Evolutionary conservation across 257 asterid genomes (phyloP), one percentile per base, ranked within the genome.

Genomic region (Thymus mandschuricus): DNA sequence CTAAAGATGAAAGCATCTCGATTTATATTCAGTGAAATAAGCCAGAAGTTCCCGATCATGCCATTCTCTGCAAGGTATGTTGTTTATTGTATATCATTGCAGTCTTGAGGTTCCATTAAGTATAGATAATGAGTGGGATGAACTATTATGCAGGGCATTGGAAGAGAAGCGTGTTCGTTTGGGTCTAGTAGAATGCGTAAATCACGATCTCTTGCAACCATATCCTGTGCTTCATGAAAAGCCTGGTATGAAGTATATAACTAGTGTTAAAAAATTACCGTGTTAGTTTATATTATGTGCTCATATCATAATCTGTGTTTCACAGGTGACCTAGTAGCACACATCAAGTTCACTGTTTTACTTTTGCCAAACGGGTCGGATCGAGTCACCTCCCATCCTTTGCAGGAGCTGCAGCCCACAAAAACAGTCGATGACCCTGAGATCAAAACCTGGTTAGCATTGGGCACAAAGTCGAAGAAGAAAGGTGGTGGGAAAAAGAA

Each of bases 401-500:
- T 91, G n/a, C 98, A 93, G 79, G 97, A 90, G 77, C 72, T 93
- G 74, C 83, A 86, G 35, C 83, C 96, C 15, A 81, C 94, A 13
- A 93, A 93, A 72, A 64, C 89, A 0, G 58, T 79, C 6, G 98
- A 93, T 35, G 97, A 91, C 73, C 92, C 94, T 40, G 97, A 92
- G 74, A 87, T 92, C 46, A 92, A 92, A 72, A 88, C 97, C 60
- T 92, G 96, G 98, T 74, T 85, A 68, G 76, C 89, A 34, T 70
- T 85, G 82, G 74, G 79, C 60, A 81, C 83, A 1, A 93, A 89
- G 88, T 74, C 96, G 10, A 93, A 89, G 81, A 93, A 93, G 91
- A 91, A 91, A 48, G 98, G 98, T 35, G 97, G 98, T 60, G 97
- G 97, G 10, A 93, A 89, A 84, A 93, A 91, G 85, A 92, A 92